Base-by-base conservation (phyloP, 1,284 basidiomycete genomes). In the Taiwanofungus camphoratus region DNA sequence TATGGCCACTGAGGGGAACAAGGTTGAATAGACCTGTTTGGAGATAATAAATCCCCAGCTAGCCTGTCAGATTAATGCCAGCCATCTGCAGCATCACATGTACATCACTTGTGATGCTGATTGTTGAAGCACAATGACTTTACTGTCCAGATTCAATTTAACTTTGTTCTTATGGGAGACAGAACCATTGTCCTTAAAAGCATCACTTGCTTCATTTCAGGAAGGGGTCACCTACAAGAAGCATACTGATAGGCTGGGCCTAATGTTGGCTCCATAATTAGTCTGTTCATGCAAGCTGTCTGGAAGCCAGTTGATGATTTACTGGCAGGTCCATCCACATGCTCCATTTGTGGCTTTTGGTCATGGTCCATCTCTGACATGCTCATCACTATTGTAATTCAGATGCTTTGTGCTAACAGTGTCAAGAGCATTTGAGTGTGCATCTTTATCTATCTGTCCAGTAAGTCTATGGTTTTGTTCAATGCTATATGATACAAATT, bases 31-130 rank as follows among this genome's bases (percentile, higher is more conserved):
- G 39, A 2, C 52, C 52, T 7, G 53, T 52, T 27, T 52, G 51
- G 2, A 57, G 40, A 36, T 54, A 55, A 36, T 43, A 52, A n/a
- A 55, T 35, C 51, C 44, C 44, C 48, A 51, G 11, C 55, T 57
- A 20, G 15, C 7, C 5, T 36, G 18, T 6, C 5, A 7, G 6
- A 12, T 11, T 8, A 8, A 9, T 8, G 8, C 8, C 42, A 33
- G 24, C 48, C 45, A 36, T 41, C 41, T 7, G 9, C 8, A 31
- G 37, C 16, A n/a, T 13, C 27, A 16, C 5, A 2, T 11, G 18
- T 19, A 21, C 4, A 31, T 26, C 18, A 44, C 48, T 34, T 35
- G 29, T 3, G 50, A 18, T n/a, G 50, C 47, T 7, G 42, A 38
- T 12, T 46, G 48, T 12, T 42, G 39, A 12, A 52, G 40, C 6